Base-by-base conservation (phyloP, 2,329 filamentous ascomycete species). In the Harringtonia lauricola region DNA sequence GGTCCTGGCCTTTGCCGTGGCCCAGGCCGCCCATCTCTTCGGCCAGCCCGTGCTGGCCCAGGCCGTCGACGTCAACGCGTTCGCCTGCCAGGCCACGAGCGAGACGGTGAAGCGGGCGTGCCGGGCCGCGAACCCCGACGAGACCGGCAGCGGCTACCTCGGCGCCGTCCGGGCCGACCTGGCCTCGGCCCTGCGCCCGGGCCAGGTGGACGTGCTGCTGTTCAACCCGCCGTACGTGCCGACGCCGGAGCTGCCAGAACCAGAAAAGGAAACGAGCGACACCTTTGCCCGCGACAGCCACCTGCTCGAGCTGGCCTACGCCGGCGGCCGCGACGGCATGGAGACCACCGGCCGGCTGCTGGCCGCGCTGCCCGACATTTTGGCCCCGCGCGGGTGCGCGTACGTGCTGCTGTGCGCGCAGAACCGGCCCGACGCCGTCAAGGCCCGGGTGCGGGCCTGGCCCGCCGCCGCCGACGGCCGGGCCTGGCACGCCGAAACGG, bases 141-240 rank as follows among this genome's bases (percentile, higher is more conserved):
- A 7, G 10, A 39, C 36, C 15, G 35, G 13, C 41, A 72, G 66
- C 3, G 54, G 64, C 9, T 86, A 83, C 53, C 62, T 92, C 8
- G 82, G 79, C 34, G 74, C 81, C 17, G 59, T 82, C 22, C 79
- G 79, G 46, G 81, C 76, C 2, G 86, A 96, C 57, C 70, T 98
- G 1, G 70, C 73, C 5, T 62, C 72, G 3, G 66, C 81, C 1
- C 64, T 94, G 34, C 71, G 73, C 8, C 57, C 65, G 0, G 67
- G 70, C 3, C 63, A 64, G 33, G 73, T 94, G 6, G 92, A 98
- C 58, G 73, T 98, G 12, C 71, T 98, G 49, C 74, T 98, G 24
- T 98, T 96, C 71, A 98, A 98, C 59, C 92, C 92, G 42, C 92
- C 92, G 1, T 98, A 98, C 59, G 92, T 98, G 14, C 92, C 92